Percentiles rank a stretch among this genome's conserved stretches.
Conservation (phyloP, 768 basidiomycete genomes). For the Coprinellus aureogranulatus region DNA sequence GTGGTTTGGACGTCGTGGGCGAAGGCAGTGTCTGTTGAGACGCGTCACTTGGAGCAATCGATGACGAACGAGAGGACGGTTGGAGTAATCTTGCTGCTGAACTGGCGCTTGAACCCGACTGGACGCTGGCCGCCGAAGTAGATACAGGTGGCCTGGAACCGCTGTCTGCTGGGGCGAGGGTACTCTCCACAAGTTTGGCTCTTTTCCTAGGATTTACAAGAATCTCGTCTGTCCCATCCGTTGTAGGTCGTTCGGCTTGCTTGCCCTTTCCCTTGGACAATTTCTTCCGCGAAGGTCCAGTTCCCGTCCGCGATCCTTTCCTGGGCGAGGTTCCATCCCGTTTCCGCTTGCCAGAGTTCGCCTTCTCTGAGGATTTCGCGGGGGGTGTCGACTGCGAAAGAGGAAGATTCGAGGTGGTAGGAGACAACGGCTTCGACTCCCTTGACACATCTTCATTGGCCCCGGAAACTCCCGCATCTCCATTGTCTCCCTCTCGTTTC, state of each 20-base stretch:
- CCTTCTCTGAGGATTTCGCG: background rate
- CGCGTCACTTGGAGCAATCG: constrained; percentile 36
- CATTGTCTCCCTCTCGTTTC: too few relatives aligned
- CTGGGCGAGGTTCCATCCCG: constrained; percentile 6
- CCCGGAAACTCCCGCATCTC: too few relatives aligned
- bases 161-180: constrained; percentile 8
- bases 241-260: background rate
- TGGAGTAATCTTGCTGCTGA: constrained; percentile 34
- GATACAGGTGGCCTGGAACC: constrained; percentile 6
- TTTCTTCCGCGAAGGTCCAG: background rate
- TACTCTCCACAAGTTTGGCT: constrained; percentile 36
- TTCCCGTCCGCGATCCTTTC: constrained; percentile 9
- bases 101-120: constrained; percentile 39
- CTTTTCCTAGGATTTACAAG: constrained; percentile 12
- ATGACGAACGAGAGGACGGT: constrained; percentile 43
- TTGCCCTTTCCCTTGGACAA: constrained; percentile 9
- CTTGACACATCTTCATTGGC: too few relatives aligned
- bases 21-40: constrained; percentile 23
- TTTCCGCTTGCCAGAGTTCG: background rate
- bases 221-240: background rate
- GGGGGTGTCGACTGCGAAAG: background rate
- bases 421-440: too few relatives aligned
- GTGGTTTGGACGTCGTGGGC: constrained; percentile 27
- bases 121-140: constrained; percentile 2
- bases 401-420: background rate